A percentile compares a stretch with the other conserved stretches of the same genome.
These are phyloP conservation scores for Penicillium sp. DNA, from an alignment of 2,329 filamentous ascomycete genomes.

Conservation along the genomic window DNA sequence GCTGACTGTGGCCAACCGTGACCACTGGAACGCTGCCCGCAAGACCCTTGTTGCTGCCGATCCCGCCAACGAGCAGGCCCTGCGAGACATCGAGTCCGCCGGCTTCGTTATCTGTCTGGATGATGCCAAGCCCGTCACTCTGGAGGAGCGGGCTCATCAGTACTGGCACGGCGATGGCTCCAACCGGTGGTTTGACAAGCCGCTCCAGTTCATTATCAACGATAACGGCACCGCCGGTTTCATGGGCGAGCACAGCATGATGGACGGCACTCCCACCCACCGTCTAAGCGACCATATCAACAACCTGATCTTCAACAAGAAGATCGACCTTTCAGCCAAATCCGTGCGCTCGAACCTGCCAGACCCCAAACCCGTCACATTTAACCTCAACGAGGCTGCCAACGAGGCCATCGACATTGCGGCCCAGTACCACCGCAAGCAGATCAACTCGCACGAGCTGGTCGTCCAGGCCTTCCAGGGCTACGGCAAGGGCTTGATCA, in stretches of 20 bases:
- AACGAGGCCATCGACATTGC: slow-evolving; percentile 74
- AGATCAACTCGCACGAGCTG: slow-evolving; percentile 85
- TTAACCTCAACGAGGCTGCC: slow-evolving; percentile 69
- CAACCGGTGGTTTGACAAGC: slow-evolving; percentile 98
- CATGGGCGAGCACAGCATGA: slow-evolving; percentile 99
- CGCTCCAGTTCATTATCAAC: slow-evolving; percentile 94
- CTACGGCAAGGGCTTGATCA: slow-evolving; percentile 97
- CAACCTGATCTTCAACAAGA: slow-evolving; percentile 86
- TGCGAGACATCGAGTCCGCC: slow-evolving; percentile 79
- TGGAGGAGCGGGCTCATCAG: slow-evolving; percentile 89
- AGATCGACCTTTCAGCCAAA: slow-evolving; percentile 80
- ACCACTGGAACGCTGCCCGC: slow-evolving; percentile 83
- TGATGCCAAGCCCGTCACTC: slow-evolving; percentile 81
- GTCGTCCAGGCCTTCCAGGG: slow-evolving; percentile 92
- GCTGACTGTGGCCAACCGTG: slow-evolving; percentile 86
- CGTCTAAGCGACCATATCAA: slow-evolving; percentile 92
- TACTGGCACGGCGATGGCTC: slow-evolving; percentile 98
- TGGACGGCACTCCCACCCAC: slow-evolving; percentile 98
- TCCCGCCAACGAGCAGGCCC: slow-evolving; percentile 67
- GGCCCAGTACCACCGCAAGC: slow-evolving; percentile 67
- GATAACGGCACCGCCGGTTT: slow-evolving; percentile 97
- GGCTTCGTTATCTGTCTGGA: slow-evolving; percentile 93
- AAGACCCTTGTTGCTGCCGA: slow-evolving; percentile 69
- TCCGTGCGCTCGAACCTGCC: slow-evolving; percentile 74
- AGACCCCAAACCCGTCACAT: slow-evolving; percentile 71